Conservation (phyloP, 352 stramenopile genomes). For the Globisporangium mamillatum region DNA sequence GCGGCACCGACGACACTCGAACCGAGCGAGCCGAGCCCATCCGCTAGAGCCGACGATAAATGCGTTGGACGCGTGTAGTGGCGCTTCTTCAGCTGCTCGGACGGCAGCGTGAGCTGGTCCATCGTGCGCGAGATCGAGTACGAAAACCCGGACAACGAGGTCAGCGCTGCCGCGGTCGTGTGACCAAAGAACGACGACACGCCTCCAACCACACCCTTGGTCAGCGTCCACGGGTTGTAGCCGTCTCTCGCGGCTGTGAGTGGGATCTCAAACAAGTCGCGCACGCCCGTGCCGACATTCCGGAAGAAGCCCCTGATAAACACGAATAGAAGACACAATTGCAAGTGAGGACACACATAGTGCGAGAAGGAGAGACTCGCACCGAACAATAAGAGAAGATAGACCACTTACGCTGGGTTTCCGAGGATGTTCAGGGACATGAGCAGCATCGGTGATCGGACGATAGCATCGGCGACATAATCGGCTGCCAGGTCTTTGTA, state of each 20-base stretch:
- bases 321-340: not conserved
- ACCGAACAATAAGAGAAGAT: not conserved
- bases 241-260: conserved; percentile 60
- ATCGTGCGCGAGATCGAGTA: conserved; percentile 81
- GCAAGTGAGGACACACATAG: not conserved
- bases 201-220: conserved; percentile 63
- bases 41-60: conserved; percentile 56
- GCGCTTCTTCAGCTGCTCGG: conserved; percentile 52
- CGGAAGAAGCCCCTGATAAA: conserved; percentile 65
- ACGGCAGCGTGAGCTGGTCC: conserved; percentile 71
- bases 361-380: not conserved
- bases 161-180: conserved; percentile 60
- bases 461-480: conserved; percentile 78
- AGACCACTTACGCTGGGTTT: conserved; percentile 72
- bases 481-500: conserved; percentile 81
- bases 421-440: conserved; percentile 87
- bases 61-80: conserved; percentile 68
- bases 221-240: conserved; percentile 77
- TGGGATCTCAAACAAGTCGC: conserved; percentile 79
- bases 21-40: conserved; percentile 65
- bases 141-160: conserved; percentile 75
- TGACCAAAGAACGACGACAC: conserved; percentile 74
- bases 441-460: conserved; percentile 71
- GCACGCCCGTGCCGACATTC: conserved; percentile 60
- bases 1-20: conserved; percentile 76